Base-by-base conservation (phyloP, 495 filamentous ascomycete genomes). In the Pseudomonodictys pantanalensis region DNA sequence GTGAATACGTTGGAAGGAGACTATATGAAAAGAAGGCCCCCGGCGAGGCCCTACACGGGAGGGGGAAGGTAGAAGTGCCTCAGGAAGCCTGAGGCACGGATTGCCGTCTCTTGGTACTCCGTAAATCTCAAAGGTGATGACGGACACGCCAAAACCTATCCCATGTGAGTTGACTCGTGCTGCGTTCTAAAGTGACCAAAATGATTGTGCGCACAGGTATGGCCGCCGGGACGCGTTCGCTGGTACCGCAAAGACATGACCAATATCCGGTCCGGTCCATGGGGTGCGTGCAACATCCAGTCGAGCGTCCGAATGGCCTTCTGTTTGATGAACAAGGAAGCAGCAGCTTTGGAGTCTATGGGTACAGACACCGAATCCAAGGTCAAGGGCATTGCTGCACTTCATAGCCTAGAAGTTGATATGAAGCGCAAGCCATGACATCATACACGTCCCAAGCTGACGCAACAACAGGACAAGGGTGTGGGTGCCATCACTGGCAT, bases 251-350 rank as follows among this genome's bases (percentile, higher is more conserved):
- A 54, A 54, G 22, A 24, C 20, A 43, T 62, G n/a, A 62, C 59
- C 20, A 62, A 56, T 43, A 57, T 62, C 33, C 29, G 24, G 11
- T 47, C 33, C 10, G 59, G 59, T 2, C 59, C 51, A 2, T 35
- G 39, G 52, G 59, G 59, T 17, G 60, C 60, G 7, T 63, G 60
- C 43, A 63, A 63, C 46, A 63, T 58, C 47, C 60, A 63, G 25
- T 58, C 52, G 6, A 47, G 50, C 46, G 52, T 46, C 30, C 50
- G 52, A 22, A 3, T 63, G 3, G 41, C 53, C 6, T 63, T 63
- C 30, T 63, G 60, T 47, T 38, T 63, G 15, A 63, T 63, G 60
- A 25, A 63, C 60, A 51, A 48, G 46, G 45, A 63, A 25, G 52
- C 33, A 4, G 30, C 29, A 7, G 43, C 23, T 8, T 54, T 51